Evolutionary conservation across 495 filamentous ascomycete genomes (phyloP).

Genomic region (Penicillium antarcticum): DNA sequence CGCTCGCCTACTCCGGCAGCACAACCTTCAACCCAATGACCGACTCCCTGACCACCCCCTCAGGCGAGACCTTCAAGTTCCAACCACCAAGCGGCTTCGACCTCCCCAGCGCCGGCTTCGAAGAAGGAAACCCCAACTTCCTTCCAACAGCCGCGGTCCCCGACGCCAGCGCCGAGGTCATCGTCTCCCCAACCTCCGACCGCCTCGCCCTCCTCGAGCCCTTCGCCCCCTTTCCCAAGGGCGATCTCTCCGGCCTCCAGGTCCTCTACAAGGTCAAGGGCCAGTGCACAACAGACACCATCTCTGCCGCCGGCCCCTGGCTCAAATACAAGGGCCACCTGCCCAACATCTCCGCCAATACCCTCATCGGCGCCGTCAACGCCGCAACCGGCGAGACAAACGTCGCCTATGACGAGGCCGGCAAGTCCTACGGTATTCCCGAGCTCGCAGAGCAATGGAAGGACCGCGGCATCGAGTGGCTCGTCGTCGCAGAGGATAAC

Average conservation of each 20-base stretch:
- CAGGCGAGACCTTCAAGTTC: constrained; percentile 82
- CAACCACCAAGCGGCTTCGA: constrained; percentile 73
- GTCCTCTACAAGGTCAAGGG: constrained; percentile 94
- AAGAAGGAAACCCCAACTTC: constrained; percentile 71
- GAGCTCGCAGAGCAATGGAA: constrained; percentile 84
- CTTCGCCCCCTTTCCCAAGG: constrained; percentile 76
- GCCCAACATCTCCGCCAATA: constrained; percentile 95
- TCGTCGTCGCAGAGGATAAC: constrained; percentile 95
- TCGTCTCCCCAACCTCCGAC: constrained; percentile 78
- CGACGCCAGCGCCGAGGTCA: constrained; percentile 52
- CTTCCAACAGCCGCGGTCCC: constrained; percentile 68
- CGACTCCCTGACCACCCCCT: constrained; percentile 77
- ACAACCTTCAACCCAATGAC: constrained; percentile 97
- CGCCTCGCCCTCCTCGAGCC: constrained; percentile 90
- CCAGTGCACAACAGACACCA: constrained; percentile 98
- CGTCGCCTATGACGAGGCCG: constrained; percentile 79
- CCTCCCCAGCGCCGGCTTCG: constrained; percentile 76
- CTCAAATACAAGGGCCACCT: constrained; percentile 99
- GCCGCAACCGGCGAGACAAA: constrained; percentile 91
- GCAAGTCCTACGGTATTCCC: constrained; percentile 63
- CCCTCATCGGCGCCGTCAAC: constrained; percentile 89
- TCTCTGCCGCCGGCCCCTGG: constrained; percentile 96
- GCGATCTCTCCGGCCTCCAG: constrained; percentile 60
- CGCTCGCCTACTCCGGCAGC: constrained; percentile 85
- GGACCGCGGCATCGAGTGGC: constrained; percentile 63